Base-by-base conservation (phyloP, 768 basidiomycete genomes). In the Bullera alba region DNA sequence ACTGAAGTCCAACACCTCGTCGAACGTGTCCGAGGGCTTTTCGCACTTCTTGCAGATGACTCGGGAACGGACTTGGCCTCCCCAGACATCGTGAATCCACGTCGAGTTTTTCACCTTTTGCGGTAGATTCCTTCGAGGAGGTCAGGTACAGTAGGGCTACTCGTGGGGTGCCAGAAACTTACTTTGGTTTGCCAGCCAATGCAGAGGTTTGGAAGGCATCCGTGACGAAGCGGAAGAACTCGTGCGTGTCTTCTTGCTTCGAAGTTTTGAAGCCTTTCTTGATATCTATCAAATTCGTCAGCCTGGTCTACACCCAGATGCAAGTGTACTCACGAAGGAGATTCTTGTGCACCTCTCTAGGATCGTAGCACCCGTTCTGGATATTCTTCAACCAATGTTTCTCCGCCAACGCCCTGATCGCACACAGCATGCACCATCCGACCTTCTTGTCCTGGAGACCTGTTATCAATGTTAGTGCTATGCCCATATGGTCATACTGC, bases 161-260 rank as follows among this genome's bases (percentile, higher is more conserved):
- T 16, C 25, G 5, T 46, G 25, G 28, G 28, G 36, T 14, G 29
- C 27, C 28, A 17, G 16, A 16, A 26, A 62, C 69, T 54, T 61
- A 89, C 88, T 81, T 78, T 56, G 84, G 77, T 47, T 80, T 72
- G 16, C 84, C 86, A 41, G 80, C 79, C 50, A 92, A 76, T 67
- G 85, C 87, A 5, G 85, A 80, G 63, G 83, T 86, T 72, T 97
- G 95, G 46, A 97, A 73, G 23, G 84, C 85, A 63, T 99, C 95
- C 26, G 96, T 83, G 17, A 84, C 83, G 72, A 92, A 95, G 27
- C 95, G 83, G 42, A 99, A 81, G 67, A 97, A 97, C 73, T 99
- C 95, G 68, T 99, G 95, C 7, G 95, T 83, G 70, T 99, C 95
- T 68, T 99, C 95, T 71, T 99, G 95, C 60, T 89, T 77, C n/a